These are phyloP conservation scores for Colletotrichum gloeosporioides DNA, from an alignment of 2,329 filamentous ascomycete genomes.

Conservation along the genomic window DNA sequence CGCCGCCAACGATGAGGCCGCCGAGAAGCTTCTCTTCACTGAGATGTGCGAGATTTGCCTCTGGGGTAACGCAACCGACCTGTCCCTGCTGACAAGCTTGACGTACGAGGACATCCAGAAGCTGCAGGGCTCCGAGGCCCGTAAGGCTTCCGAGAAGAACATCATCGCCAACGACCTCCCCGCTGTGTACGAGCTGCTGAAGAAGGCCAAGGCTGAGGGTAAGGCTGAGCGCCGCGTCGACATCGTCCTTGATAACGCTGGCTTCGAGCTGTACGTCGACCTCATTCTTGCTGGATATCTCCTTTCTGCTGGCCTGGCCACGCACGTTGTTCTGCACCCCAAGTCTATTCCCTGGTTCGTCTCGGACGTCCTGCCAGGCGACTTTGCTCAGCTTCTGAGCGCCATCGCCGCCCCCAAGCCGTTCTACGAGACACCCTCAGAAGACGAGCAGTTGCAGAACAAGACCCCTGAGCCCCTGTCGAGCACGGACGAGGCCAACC, in stretches of 20 bases:
- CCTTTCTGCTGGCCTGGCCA: constrained; percentile 83
- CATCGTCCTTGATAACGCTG: constrained; percentile 95
- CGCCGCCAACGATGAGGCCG: constrained; percentile 63
- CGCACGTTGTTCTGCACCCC: constrained; percentile 85
- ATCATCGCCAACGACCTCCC: constrained; percentile 88
- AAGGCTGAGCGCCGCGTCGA: constrained; percentile 80
- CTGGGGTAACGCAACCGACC: constrained; percentile 96
- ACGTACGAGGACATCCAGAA: constrained; percentile 98
- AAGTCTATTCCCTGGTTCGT: constrained; percentile 99
- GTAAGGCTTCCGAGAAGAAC: constrained; percentile 88
- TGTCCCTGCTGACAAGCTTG: constrained; percentile 87
- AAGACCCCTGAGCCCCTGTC: constrained; percentile 67
- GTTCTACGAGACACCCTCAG: constrained; percentile 79
- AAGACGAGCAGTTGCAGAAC: constrained; percentile 65
- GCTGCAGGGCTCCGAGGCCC: constrained; percentile 85
- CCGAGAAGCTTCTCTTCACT: constrained; percentile 79
- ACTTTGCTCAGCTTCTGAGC: constrained; percentile 83
- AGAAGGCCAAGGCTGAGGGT: constrained; percentile 65
- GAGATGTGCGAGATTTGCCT: constrained; percentile 98
- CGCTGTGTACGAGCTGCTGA: constrained; percentile 72
- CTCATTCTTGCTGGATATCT: constrained; percentile 91
- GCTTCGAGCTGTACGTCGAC: constrained; percentile 97
- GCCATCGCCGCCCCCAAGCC: constrained; percentile 77
- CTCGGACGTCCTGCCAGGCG: constrained; percentile 86
- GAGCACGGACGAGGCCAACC: constrained; percentile 68